Conservation (phyloP, 2,329 filamentous ascomycete species). For the Trichophyton schoenleinii region DNA sequence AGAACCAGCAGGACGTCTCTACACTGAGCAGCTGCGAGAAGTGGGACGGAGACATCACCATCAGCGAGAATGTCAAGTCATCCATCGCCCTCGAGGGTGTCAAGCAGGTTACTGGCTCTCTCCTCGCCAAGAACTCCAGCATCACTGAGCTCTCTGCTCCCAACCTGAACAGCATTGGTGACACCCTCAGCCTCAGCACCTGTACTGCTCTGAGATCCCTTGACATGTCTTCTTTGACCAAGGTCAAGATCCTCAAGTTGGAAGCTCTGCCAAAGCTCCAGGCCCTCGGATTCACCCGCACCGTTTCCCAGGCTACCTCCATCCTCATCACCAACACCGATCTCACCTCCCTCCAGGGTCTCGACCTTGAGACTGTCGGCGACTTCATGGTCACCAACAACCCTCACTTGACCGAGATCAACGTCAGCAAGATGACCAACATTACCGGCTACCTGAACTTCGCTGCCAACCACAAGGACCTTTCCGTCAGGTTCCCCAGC, state of each 20-base stretch:
- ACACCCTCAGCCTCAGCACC: constrained; percentile 56
- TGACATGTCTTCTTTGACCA: constrained; percentile 51
- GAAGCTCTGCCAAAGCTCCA: constrained; percentile 55
- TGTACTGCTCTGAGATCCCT: constrained; percentile 58
- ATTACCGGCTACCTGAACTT: constrained; percentile 60
- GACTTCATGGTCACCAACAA: constrained; percentile 85
- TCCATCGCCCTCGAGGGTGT: constrained; percentile 51
- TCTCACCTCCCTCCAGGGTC: constrained; percentile 63
- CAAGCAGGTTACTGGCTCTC: constrained; percentile 45
- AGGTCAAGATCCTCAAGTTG: constrained; percentile 57
- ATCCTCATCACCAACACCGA: constrained; percentile 78
- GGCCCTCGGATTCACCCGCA: constrained; percentile 46
- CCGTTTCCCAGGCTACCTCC: constrained; percentile 53
- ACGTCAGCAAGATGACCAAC: constrained; percentile 61
- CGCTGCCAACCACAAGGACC: constrained; percentile 63
- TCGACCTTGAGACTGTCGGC: constrained; percentile 62
- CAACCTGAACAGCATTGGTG: constrained; percentile 52
- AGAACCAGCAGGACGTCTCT: constrained; percentile 52
- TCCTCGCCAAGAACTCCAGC: constrained; percentile 41
- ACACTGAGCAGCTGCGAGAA: constrained; percentile 55
- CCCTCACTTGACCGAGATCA: constrained; percentile 60
- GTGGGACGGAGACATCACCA: constrained; percentile 54
- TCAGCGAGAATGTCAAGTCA: constrained; percentile 45
- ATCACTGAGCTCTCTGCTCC: constrained; percentile 52
- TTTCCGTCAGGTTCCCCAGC: constrained; percentile 64